Conservation (phyloP, 306 rosid genomes). For the Trifolium repens region DNA sequence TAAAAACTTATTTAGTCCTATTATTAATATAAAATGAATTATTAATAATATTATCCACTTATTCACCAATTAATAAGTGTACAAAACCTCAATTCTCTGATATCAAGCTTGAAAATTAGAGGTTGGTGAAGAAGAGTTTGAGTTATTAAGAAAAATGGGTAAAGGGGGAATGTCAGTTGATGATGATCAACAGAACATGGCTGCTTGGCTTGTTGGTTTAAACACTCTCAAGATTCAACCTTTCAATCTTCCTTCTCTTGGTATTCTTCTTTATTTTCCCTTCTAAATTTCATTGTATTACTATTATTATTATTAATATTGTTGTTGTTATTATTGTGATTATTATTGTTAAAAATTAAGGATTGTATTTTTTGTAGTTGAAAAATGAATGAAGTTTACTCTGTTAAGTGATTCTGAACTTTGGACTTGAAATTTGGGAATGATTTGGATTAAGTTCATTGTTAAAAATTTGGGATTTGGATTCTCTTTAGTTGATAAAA, state of each 20-base stretch:
- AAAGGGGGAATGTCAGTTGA: constrained; percentile 72
- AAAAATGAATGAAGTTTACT: background rate
- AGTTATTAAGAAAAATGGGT: constrained; percentile 56
- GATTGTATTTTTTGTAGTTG: background rate
- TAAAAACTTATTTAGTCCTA: too few relatives aligned
- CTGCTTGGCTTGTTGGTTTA: constrained; percentile 83
- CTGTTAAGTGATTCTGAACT: background rate
- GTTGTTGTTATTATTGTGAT: too few relatives aligned
- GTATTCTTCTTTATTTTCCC: too few relatives aligned
- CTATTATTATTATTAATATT: too few relatives aligned
- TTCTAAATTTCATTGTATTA: too few relatives aligned
- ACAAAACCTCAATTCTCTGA: too few relatives aligned
- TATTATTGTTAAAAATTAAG: background rate
- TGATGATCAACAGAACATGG: constrained; percentile 69
- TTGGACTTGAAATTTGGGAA: background rate
- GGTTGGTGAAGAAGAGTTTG: background rate
- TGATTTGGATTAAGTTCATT: background rate
- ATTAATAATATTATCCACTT: too few relatives aligned
- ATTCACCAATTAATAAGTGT: background rate
- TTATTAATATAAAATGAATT: too few relatives aligned
- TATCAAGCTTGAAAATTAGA: background rate
- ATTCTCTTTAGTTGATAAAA: background rate
- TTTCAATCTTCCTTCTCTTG: constrained; percentile 73
- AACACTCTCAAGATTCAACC: constrained; percentile 87
- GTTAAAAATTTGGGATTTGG: background rate